Base-by-base conservation (phyloP, 306 rosid species). In the Rosa multiflora region DNA sequence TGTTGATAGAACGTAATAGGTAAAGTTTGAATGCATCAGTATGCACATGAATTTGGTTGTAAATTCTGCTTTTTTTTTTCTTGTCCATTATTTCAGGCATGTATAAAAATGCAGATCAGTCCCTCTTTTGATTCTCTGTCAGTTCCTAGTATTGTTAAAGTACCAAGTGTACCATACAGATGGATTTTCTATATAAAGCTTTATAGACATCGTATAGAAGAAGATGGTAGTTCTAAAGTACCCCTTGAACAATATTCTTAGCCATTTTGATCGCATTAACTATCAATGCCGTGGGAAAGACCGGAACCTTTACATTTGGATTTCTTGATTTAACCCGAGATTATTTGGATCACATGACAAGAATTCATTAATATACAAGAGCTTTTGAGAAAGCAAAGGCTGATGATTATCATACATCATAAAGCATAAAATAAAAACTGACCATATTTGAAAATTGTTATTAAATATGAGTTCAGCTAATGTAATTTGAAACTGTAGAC, bases 41-140 rank as follows among this genome's bases (percentile, higher is more conserved):
- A 61, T 44, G 71, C 67, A 8, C 53, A 64, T 66, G 67, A 58
- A 17, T 81, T 80, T 75, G 83, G 76, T 77, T 77, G 80, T 67
- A 67, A 21, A 67, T 39, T 39, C 37, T 67, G 80, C n/a, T 77
- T 43, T 0, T 49, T 76, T 76, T 46, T n/a, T 74, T 35, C 67
- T 51, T 15, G 76, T 46, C 73, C 59, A 46, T 18, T 35, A 67
- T 32, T 49, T n/a, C 75, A 39, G 73, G 23, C 68, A 5, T 5
- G 68, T 52, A 69, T 52, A 52, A 53, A 44, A 52, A 40, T 53
- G 81, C 55, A 52, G 67, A 77, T 67, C 37, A 48, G 4, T 64
- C 13, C 51, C 51, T 63, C 17, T 10, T 61, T 23, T 61, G 39
- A 61, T 23, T 59, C 15, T 61, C 3, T 8, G 3, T 10, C 37